A percentile compares a stretch with the other conserved stretches of the same genome.
These are phyloP conservation scores for Psidium friedrichsthalianum DNA, from an alignment of 345 rosid genomes.

Conservation along the genomic window DNA sequence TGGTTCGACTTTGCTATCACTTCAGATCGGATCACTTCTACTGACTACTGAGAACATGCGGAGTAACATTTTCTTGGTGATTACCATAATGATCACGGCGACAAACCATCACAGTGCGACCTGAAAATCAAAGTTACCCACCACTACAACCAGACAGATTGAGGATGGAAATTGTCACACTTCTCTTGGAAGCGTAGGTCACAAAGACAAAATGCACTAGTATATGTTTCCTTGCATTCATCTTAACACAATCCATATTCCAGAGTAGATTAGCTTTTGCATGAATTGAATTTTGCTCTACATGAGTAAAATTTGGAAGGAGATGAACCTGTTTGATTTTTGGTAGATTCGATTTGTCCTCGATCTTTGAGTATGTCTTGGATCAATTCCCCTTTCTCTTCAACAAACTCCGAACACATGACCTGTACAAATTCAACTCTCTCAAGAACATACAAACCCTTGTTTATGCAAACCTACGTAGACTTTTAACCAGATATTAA, in stretches of 20 bases:
- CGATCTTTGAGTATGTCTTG: conserved; percentile 13
- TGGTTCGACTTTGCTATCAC: not conserved
- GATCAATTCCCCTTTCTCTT: conserved; percentile 24
- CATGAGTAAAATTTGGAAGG: not conserved
- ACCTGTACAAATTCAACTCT: conserved; percentile 4
- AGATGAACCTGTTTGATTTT: conserved; percentile 16
- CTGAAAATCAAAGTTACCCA: not conserved
- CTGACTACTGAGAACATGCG: not conserved
- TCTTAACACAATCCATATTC: not conserved
- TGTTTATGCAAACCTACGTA: not conserved
- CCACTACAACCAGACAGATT: not conserved
- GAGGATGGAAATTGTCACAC: not conserved
- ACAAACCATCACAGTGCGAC: not conserved
- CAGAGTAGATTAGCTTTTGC: not conserved
- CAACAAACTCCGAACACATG: conserved; percentile 18
- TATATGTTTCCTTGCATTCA: not conserved
- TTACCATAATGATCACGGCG: not conserved
- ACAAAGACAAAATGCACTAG: not conserved
- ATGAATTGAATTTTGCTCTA: not conserved
- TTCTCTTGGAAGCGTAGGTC: not conserved
- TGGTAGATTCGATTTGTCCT: conserved; percentile 12
- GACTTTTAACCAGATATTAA: not conserved
- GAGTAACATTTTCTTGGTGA: not conserved
- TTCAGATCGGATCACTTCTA: not conserved
- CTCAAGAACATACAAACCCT: not conserved